Evolutionary conservation across 148 eudicot species (phyloP), one percentile per base, ranked within the genome.

Genomic region (Silene latifolia): DNA sequence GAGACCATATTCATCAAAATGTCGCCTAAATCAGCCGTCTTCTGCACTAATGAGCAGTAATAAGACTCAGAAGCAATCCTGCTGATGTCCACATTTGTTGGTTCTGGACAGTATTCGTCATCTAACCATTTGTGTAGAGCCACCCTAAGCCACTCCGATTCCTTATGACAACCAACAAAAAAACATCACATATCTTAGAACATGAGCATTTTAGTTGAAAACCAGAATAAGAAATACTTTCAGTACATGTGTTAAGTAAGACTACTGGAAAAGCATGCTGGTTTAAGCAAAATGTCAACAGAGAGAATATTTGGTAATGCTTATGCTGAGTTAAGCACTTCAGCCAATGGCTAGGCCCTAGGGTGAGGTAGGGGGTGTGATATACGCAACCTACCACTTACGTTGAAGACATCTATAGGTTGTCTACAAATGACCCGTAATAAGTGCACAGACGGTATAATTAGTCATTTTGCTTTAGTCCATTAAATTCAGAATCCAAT

Each of bases 81-180:
- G 85, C 98, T 94, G 71, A 94, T 94, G 67, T 89, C 90, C 15
- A 88, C 75, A 75, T 94, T 94, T 23, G 96, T 91, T 35, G 86
- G 81, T 84, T 94, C 98, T 7, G 98, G 98, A 80, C 98, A 94
- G 79, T 94, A 94, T 79, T 94, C 98, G 27, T 91, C 96, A 66
- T 94, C 98, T 85, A 94, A 79, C 98, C 97, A 94, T 80, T 91
- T 90, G 48, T 90, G 89, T 21, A 94, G 93, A 74, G 86, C 79
- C 67, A 74, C 87, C 79, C 92, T 87, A 25, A 94, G 89, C 98
- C 98, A 91, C 81, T 87, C 91, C 0, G 97, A 86, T 73, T 94
- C 98, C 98, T 94, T 88, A 76, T 32, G 89, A 76, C 35, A 60
- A 63, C 15, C 61, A 14, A 64, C 35, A 5, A 13, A 13, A 61